phyloP scores from a whole-genome alignment of 2,329 filamentous ascomycete species.

The Tetracladium maxilliforme region DNA sequence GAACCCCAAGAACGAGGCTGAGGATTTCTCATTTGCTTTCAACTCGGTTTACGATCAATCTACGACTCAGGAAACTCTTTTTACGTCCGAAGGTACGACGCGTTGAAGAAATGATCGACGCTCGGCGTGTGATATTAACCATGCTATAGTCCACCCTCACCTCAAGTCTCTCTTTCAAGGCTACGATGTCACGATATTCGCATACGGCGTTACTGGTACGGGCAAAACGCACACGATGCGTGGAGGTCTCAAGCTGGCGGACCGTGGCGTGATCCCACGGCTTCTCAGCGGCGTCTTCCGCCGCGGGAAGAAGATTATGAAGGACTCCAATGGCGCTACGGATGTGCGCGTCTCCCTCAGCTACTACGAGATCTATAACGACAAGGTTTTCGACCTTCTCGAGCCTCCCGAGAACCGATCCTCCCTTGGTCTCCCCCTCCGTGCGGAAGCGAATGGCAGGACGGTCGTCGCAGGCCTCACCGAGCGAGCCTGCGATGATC shows the following conservation, averaged over 20 bases:
- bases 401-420: conserved; percentile 80
- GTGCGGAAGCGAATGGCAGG: conserved; percentile 76
- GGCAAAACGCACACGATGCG: conserved; percentile 96
- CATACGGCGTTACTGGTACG: conserved; percentile 85
- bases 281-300: conserved; percentile 77
- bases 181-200: conserved; percentile 78
- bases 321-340: conserved; percentile 59
- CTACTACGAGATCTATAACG: conserved; percentile 96
- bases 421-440: conserved; percentile 57
- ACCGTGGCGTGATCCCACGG: conserved; percentile 77
- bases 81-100: conserved; percentile 67
- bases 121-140: conserved; percentile 8
- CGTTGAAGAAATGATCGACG: conserved; percentile 1
- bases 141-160: conserved; percentile 74
- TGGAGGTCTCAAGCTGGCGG: conserved; percentile 71
- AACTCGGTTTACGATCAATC: conserved; percentile 77
- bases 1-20: conserved; percentile 80
- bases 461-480: conserved; percentile 77
- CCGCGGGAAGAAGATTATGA: conserved; percentile 69
- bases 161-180: conserved; percentile 87
- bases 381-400: conserved; percentile 85
- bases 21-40: conserved; percentile 90
- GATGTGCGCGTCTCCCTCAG: conserved; percentile 63
- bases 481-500: conserved; percentile 64
- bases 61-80: conserved; percentile 74